phyloP scores from a whole-genome alignment of 257 asterid genomes.

The Phtheirospermum japonicum region DNA sequence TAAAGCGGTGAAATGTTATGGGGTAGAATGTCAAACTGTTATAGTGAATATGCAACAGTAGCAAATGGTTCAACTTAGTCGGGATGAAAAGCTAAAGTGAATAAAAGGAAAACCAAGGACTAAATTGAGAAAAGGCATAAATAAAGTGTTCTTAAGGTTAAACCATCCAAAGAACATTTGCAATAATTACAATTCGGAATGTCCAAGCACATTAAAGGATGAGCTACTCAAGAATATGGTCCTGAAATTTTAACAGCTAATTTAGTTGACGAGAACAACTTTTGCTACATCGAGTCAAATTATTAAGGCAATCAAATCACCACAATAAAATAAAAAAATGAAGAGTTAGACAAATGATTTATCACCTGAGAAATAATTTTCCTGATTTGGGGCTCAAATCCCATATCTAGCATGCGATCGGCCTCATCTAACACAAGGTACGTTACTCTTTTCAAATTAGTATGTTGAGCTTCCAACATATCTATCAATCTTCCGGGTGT shows the following conservation, averaged over 20 bases:
- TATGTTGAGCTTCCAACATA: constrained; percentile 85
- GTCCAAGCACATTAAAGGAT: not conserved
- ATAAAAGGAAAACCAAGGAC: constrained; percentile 4
- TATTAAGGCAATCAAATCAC: constrained; percentile 16
- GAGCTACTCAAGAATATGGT: not conserved
- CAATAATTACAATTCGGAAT: not conserved
- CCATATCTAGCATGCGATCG: constrained; percentile 97
- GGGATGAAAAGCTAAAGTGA: not conserved
- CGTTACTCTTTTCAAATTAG: constrained; percentile 83
- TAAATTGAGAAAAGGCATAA: no score
- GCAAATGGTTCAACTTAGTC: not conserved
- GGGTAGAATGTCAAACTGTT: not conserved
- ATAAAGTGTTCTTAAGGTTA: no score
- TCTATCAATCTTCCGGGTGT: constrained; percentile 95
- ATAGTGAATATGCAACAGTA: not conserved
- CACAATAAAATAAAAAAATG: not conserved
- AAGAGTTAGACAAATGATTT: not conserved
- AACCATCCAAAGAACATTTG: constrained; percentile 4
- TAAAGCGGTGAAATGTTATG: not conserved
- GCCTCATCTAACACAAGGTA: constrained; percentile 95
- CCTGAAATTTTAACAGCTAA: no score
- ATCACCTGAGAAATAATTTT: constrained; percentile 78
- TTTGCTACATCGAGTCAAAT: not conserved
- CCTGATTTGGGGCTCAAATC: constrained; percentile 96
- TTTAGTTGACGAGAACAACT: not conserved